A percentile compares a stretch with the other conserved stretches of the same genome.
Conservation (phyloP, 2,329 filamentous ascomycete genomes). For the Escovopsis sp. region DNA sequence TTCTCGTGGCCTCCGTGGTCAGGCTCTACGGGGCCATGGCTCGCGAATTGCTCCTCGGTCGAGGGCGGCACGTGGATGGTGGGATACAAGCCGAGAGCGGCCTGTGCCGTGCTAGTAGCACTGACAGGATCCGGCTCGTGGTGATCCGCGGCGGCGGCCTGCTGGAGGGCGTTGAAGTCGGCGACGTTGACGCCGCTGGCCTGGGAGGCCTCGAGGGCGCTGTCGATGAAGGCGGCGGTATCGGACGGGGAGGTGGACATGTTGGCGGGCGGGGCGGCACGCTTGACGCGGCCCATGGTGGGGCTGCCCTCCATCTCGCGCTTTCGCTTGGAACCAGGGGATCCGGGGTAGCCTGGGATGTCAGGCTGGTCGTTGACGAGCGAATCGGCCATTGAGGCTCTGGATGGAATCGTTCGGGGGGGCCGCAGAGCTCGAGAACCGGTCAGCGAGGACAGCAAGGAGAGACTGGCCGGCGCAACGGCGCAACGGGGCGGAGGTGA, state of each 20-base stretch:
- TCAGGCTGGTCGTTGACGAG: constrained; percentile 33
- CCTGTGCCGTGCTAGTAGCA: constrained; percentile 45
- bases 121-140: constrained; percentile 35
- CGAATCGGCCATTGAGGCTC: constrained; percentile 30
- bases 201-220: constrained; percentile 30
- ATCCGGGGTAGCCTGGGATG: constrained; percentile 25
- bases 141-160: constrained; percentile 34
- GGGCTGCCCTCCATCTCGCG: constrained; percentile 34
- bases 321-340: constrained; percentile 41
- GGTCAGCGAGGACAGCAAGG: not conserved
- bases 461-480: not conserved
- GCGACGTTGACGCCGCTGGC: constrained; percentile 32
- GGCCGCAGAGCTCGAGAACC: no score
- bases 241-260: constrained; percentile 30
- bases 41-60: constrained; percentile 45
- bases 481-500: no score
- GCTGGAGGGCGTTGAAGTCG: constrained; percentile 42
- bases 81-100: constrained; percentile 45
- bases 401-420: not conserved
- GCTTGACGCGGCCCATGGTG: constrained; percentile 35
- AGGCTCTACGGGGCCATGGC: constrained; percentile 28
- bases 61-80: constrained; percentile 42
- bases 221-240: constrained; percentile 39
- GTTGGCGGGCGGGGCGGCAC: constrained; percentile 28
- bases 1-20: constrained; percentile 5